Conservation (phyloP, 2,329 filamentous ascomycete genomes). For the Coniella lustricola region DNA sequence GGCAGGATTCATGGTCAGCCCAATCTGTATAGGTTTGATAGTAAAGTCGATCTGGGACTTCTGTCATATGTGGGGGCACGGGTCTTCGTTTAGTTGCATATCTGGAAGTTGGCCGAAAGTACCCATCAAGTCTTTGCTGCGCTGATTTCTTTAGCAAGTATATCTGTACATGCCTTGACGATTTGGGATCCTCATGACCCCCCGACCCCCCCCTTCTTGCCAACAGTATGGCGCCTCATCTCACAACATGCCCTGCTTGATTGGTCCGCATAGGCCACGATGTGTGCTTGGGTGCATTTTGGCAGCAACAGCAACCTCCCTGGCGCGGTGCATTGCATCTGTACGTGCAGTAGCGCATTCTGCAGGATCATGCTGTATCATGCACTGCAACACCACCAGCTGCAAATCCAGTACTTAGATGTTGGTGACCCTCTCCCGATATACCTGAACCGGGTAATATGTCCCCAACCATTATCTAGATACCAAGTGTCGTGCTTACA, state of each 20-base stretch:
- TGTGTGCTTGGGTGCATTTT: not conserved
- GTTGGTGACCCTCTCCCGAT: too few species aligned
- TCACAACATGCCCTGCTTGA: not conserved
- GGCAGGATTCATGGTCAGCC: too few species aligned
- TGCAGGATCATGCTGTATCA: too few species aligned
- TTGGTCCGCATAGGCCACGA: not conserved
- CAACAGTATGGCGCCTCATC: not conserved
- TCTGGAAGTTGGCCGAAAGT: slow-evolving; percentile 1
- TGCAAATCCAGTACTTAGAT: too few species aligned
- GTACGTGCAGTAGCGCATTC: not conserved
- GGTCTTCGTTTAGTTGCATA: not conserved
- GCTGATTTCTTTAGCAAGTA: not conserved
- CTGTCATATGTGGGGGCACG: too few species aligned
- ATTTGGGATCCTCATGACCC: not conserved
- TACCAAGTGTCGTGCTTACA: too few species aligned
- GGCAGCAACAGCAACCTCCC: not conserved
- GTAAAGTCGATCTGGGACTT: too few species aligned
- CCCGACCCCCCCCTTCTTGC: not conserved
- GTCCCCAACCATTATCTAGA: too few species aligned
- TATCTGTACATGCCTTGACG: too few species aligned
- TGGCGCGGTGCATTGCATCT: not conserved
- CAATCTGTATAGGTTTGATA: too few species aligned
- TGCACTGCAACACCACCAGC: too few species aligned
- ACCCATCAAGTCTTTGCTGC: not conserved
- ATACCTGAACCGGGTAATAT: too few species aligned